Base-by-base conservation (phyloP, 176 grass and related monocot genomes). In the Musa troglodytarum region DNA sequence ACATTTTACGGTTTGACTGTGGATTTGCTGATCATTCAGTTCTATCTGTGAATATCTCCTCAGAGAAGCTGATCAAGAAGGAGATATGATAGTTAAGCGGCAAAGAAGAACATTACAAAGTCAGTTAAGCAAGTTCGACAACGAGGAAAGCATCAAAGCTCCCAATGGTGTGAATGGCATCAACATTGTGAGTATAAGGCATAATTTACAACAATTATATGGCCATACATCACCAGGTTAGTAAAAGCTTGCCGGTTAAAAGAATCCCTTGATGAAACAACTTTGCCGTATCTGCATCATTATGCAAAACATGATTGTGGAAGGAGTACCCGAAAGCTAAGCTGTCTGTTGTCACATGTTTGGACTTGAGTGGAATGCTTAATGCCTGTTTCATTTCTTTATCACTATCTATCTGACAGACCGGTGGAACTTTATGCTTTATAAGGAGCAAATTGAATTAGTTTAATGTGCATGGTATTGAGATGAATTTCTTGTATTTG, bases 71-170 rank as follows among this genome's bases (percentile, higher is more conserved):
- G 58, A 63, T 53, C 69, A 65, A 28, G 50, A 73, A 54, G 69
- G 49, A 65, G 56, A 73, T 53, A 17, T 4, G 2, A 53, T 28
- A 7, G 9, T 52, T 49, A 73, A 52, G 71, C 49, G 8, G 52
- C 78, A 52, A 63, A 56, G 85, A 55, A 89, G 56, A 73, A 89
- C 91, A 5, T 82, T 94, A 52, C 86, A 88, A 86, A 89, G 66
- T 68, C 96, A 99, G 79, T 79, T 99, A 79, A 92, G 86, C 79
- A 82, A 78, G 23, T 90, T 78, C 21, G 86, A 88, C 29, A 81
- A 80, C 53, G 96, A 99, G 65, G 78, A 82, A 25, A 65, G 57
- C 49, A 77, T 78, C 77, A 89, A 83, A 76, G 73, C 78, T 22
- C 89, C 66, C 0, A 85, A 86, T 86, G 79, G 82, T 15, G n/a